phyloP scores from a whole-genome alignment of 2,329 filamentous ascomycete genomes.

The Botrytis porri region DNA sequence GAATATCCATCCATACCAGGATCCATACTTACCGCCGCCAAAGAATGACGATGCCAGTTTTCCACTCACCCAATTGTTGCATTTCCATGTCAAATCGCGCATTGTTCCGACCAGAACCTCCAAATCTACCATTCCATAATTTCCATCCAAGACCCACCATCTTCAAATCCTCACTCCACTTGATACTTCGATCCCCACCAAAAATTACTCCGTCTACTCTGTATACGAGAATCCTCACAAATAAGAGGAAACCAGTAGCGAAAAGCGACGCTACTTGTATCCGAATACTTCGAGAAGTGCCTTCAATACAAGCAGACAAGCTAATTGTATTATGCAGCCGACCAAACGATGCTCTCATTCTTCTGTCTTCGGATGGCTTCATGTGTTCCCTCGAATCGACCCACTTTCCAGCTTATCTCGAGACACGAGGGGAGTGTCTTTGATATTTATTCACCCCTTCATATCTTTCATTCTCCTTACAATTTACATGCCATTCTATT shows the following conservation, averaged over 20 bases:
- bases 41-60: not conserved
- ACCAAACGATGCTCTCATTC: not conserved
- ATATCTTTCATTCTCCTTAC: not conserved
- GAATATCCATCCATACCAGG: not conserved
- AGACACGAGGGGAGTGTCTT: too few species aligned
- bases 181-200: not conserved
- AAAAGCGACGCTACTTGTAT: not conserved
- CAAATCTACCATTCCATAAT: not conserved
- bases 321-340: not conserved
- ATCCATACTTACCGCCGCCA: not conserved
- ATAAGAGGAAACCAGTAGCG: not conserved
- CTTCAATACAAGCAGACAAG: not conserved
- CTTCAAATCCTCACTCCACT: not conserved
- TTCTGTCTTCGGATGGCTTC: not conserved
- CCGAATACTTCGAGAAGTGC: not conserved
- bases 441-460: not conserved
- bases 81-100: slow-evolving; percentile 5
- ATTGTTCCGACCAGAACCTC: not conserved
- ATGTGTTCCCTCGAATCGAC: not conserved
- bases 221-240: not conserved
- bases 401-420: not conserved
- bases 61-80: not conserved
- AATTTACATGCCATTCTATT: not conserved
- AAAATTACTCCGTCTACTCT: not conserved
- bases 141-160: not conserved